Percentiles rank a stretch among this genome's conserved stretches.
These are phyloP conservation scores for Colletotrichum liriopes DNA, from an alignment of 2,329 filamentous ascomycete genomes.

Conservation along the genomic window DNA sequence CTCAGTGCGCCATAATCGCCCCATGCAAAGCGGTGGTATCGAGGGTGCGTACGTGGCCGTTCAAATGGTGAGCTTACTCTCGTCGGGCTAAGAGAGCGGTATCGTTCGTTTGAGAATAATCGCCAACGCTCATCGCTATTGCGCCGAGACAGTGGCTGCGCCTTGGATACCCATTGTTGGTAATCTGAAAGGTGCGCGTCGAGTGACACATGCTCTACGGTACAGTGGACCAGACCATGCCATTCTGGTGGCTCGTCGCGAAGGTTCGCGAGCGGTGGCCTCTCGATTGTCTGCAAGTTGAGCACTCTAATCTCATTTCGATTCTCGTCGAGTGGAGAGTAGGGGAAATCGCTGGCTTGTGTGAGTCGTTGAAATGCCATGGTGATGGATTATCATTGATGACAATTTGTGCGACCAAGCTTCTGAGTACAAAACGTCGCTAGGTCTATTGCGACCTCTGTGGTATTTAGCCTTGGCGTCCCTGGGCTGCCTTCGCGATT, in stretches of 20 bases:
- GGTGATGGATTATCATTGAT: not conserved
- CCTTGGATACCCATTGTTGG: conserved; percentile 14
- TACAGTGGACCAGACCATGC: conserved; percentile 34
- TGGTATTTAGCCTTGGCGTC: conserved; percentile 21
- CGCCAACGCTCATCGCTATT: conserved; percentile 34
- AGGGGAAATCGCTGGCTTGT: not conserved
- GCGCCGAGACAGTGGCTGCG: conserved; percentile 10
- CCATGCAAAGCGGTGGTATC: conserved; percentile 33
- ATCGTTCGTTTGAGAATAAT: conserved; percentile 27
- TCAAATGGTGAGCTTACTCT: conserved; percentile 26
- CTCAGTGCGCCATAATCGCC: conserved; percentile 35
- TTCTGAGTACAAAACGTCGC: no score
- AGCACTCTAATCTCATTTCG: conserved; percentile 33
- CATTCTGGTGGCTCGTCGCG: conserved; percentile 32
- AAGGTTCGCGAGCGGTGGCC: conserved; percentile 23
- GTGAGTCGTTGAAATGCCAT: conserved; percentile 9
- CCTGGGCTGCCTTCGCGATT: not conserved
- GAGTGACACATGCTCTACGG: conserved; percentile 27
- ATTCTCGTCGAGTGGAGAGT: conserved; percentile 16
- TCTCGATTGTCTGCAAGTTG: conserved; percentile 25
- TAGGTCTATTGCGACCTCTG: not conserved
- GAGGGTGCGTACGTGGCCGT: conserved; percentile 17
- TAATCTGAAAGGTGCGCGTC: conserved; percentile 28
- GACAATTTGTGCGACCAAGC: not conserved
- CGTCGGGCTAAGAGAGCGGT: conserved; percentile 20